A percentile compares a stretch with the other conserved stretches of the same genome.
Conservation (phyloP, 768 basidiomycete species). For the Multifurca ochricompacta region DNA sequence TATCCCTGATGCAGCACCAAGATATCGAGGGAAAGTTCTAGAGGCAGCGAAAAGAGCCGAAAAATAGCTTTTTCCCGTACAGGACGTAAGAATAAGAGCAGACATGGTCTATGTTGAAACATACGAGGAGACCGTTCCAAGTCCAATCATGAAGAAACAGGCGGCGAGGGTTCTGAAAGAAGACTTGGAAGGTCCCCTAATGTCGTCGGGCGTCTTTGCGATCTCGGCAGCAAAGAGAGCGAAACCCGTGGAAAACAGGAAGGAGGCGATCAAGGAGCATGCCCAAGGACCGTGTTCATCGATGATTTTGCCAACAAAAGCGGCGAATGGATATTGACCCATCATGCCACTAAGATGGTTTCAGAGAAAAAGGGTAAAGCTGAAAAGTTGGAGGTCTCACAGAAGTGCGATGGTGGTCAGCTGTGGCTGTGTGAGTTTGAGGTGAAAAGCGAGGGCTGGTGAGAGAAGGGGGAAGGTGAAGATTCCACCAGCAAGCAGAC, state of each 20-base stretch:
- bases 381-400: conserved; percentile 35
- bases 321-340: conserved; percentile 73
- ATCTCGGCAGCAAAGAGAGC: conserved; percentile 55
- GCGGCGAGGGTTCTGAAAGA: conserved; percentile 47
- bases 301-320: conserved; percentile 58
- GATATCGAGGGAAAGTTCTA: conserved; percentile 55
- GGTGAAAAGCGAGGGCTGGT: conserved; percentile 47
- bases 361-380: background rate
- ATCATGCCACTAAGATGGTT: conserved; percentile 57
- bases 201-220: conserved; percentile 35
- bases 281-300: conserved; percentile 61
- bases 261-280: conserved; percentile 55
- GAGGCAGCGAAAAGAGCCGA: conserved; percentile 71
- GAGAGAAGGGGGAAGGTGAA: conserved; percentile 74
- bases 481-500: conserved; percentile 72
- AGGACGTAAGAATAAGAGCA: background rate
- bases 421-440: conserved; percentile 67
- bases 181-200: conserved; percentile 32
- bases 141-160: conserved; percentile 54
- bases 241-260: conserved; percentile 54
- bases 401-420: conserved; percentile 70
- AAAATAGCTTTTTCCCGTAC: conserved; percentile 40
- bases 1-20: conserved; percentile 57
- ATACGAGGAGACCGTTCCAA: conserved; percentile 69
- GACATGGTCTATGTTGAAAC: conserved; percentile 25